Evolutionary conservation across 805 yeast genomes (phyloP), one percentile per base, ranked within the genome.

Genomic region (Yarrowia yakushimensis): DNA sequence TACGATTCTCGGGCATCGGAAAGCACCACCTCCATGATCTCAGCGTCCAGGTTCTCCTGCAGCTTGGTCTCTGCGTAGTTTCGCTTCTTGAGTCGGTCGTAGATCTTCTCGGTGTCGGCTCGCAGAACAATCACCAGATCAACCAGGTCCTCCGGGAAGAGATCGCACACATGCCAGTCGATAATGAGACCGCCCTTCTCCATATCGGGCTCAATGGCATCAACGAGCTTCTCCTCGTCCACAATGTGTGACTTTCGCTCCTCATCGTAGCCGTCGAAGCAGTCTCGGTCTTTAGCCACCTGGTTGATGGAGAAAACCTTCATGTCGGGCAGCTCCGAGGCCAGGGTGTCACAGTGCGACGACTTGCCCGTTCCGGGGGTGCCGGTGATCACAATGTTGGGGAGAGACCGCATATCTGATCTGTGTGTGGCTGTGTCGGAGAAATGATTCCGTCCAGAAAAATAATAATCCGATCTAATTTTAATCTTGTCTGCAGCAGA

Each of bases 141-240:
- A 59, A 94, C 88, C 72, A 90, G 81, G 67, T 96, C 78, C 71
- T 91, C 98, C 1, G 98, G 98, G 71, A 94, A 93, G 20, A 90
- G 83, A 70, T 94, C 99, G 75, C 96, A 90, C 46, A 93, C 94
- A 72, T 94, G 99, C 99, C 99, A 94, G 74, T 94, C 99, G 12
- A 94, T 80, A 9, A 94, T 78, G n/a, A 81, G 79, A 1, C 96
- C 96, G n/a, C 99, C 99, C 66, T 83, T 78, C 60, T 86, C 87
- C 54, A 92, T 77, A 39, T 86, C 81, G 7, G 86, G 85, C 72
- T 92, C 97, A 55, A 94, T 74, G 23, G 83, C 82, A 72, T 94
- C 98, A 63, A 91, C 74, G 13, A 93, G 77, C 67, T 84, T 86
- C 70, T 94, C 98, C 69, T 93, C 99, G 74, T 94, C 97, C 5